Evolutionary conservation across 306 rosid species (phyloP), one percentile per base, ranked within the genome.

Genomic region (Biancaea sappan): DNA sequence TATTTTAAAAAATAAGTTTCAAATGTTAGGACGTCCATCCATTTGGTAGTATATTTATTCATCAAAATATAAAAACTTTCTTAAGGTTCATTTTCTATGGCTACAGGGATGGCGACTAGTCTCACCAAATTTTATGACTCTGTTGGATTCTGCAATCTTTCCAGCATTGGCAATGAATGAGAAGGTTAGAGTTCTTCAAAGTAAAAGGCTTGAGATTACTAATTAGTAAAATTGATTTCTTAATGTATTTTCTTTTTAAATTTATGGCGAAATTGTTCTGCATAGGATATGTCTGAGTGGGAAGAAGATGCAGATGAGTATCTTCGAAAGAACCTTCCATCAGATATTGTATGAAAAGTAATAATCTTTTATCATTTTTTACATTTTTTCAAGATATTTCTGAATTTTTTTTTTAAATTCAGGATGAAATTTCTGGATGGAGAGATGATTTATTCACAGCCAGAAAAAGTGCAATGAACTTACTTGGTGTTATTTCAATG

Each of bases 271-370:
- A 76, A 79, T 85, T 76, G 56, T 72, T 62, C 44, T 57, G 34
- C 53, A 48, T 68, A 92, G 98, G 98, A 92, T 81, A 48, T 83
- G 40, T 50, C 80, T 18, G 98, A 92, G 86, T 92, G 98, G 98
- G 98, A 90, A 84, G 96, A 92, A 79, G 98, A 92, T 68, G 84
- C 91, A 51, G 98, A 92, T 66, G 98, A 92, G 83, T 92, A 87
- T 78, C 79, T 92, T 41, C 80, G 90, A 54, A 92, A 88, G 86
- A 92, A 92, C 86, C 91, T 90, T 80, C 98, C 96, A 73, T 92
- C 96, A 47, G 98, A 92, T 75, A 84, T 92, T 50, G 98, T 92
- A 90, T 57, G 96, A 47, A 70, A 71, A 47, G 64, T 63, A 58
- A 66, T 73, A 51, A 71, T 76, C 16, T 44, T 67, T 25, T 58